phyloP scores from a whole-genome alignment of 768 basidiomycete species.

The Mycena belliarum region DNA sequence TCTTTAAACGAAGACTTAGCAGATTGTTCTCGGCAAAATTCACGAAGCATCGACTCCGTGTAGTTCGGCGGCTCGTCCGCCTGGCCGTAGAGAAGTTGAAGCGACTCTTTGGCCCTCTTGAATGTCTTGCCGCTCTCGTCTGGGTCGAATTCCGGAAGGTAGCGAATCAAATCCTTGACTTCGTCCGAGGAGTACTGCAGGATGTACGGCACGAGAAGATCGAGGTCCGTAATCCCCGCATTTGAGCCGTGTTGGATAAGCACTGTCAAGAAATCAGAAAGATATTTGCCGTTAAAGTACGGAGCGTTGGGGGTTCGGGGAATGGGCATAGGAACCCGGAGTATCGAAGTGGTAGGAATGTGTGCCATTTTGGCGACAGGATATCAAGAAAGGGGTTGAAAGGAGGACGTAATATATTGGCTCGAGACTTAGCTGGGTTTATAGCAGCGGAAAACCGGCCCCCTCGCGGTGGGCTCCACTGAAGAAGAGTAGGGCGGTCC shows the following conservation, averaged over 20 bases:
- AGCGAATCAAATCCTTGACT: neutral
- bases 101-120: neutral
- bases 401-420: neutral
- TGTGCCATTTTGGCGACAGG: neutral
- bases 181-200: neutral
- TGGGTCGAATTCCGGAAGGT: neutral
- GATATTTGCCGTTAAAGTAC: constrained; percentile 1
- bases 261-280: neutral
- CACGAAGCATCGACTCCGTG: neutral
- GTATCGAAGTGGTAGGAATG: neutral
- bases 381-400: neutral
- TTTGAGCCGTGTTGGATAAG: constrained; percentile 5
- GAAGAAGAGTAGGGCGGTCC: neutral
- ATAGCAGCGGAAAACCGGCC: neutral
- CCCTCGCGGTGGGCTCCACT: constrained; percentile 21
- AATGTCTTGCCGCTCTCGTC: neutral
- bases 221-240: neutral
- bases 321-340: constrained; percentile 8
- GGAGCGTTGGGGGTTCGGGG: neutral
- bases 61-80: neutral
- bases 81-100: neutral
- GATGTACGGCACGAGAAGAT: neutral
- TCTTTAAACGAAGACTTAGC: neutral
- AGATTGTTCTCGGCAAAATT: neutral
- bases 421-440: neutral